These are phyloP conservation scores for Geotrichum reessii DNA, from an alignment of 1,139 yeast species.

Conservation along the genomic window DNA sequence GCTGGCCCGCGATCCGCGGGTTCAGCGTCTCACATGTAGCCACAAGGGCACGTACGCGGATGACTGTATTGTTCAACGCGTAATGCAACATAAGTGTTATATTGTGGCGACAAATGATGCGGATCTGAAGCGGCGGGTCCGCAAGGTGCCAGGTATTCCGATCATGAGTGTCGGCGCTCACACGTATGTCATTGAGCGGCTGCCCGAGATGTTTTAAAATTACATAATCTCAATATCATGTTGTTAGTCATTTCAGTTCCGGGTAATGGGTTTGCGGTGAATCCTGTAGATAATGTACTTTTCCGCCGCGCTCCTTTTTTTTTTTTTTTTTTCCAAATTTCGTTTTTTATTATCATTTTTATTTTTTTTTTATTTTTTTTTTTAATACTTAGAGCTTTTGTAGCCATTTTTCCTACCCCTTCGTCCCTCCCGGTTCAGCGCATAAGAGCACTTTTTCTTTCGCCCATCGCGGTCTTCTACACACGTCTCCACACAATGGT, in stretches of 20 bases:
- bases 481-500: conserved; percentile 4
- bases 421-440: neutral
- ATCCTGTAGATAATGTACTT: neutral
- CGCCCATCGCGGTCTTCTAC: neutral
- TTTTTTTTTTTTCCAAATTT: no score
- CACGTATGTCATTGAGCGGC: conserved; percentile 83
- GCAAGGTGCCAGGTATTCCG: conserved; percentile 97
- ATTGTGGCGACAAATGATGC: conserved; percentile 98
- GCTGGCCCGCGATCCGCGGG: conserved; percentile 89
- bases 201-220: conserved; percentile 80
- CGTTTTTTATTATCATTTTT: neutral
- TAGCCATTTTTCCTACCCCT: no score
- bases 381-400: neutral
- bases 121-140: conserved; percentile 85
- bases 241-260: neutral
- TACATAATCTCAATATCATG: neutral
- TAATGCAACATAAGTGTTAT: conserved; percentile 91
- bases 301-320: neutral
- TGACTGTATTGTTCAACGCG: conserved; percentile 90
- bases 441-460: neutral
- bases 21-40: conserved; percentile 77
- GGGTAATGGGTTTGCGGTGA: neutral
- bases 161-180: conserved; percentile 94
- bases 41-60: conserved; percentile 98
- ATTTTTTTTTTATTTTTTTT: neutral